Evolutionary conservation across 2,329 filamentous ascomycete species (phyloP).

Genomic region (Lachnellula suecica): DNA sequence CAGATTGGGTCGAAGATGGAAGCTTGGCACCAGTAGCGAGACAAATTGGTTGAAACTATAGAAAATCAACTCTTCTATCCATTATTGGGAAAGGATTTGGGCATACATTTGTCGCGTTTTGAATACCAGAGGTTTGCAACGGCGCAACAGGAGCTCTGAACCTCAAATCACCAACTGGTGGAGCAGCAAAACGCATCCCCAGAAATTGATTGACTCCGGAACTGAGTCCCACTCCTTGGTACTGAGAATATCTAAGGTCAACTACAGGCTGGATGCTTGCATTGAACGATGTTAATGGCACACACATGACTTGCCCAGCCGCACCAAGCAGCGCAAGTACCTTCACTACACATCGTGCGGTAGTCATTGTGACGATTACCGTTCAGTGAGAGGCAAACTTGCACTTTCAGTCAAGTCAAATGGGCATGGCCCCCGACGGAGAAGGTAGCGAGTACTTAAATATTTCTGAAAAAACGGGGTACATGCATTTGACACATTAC

Average conservation of each 20-base stretch:
- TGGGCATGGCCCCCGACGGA: no score
- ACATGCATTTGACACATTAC: background rate
- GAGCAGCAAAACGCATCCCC: constrained; percentile 70
- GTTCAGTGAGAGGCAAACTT: no score
- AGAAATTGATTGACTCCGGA: constrained; percentile 68
- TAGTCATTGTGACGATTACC: background rate
- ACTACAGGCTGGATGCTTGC: constrained; percentile 39
- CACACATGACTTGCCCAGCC: background rate
- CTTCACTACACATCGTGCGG: background rate
- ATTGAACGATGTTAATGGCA: background rate
- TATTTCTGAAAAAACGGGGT: no score
- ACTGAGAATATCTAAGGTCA: constrained; percentile 66
- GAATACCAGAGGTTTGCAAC: constrained; percentile 7
- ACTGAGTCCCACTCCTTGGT: constrained; percentile 52
- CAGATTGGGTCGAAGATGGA: constrained; percentile 31
- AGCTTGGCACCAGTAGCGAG: constrained; percentile 35
- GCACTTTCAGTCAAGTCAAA: no score
- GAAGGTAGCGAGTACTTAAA: no score
- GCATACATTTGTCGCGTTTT: constrained; percentile 22
- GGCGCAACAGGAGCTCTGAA: constrained; percentile 60
- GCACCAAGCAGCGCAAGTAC: background rate
- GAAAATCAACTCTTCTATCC: no score
- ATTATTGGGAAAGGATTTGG: background rate
- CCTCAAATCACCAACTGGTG: constrained; percentile 62
- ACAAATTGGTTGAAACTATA: constrained; percentile 48